Evolutionary conservation across 2,329 filamentous ascomycete species (phyloP).

Genomic region (Colletotrichum magnum): DNA sequence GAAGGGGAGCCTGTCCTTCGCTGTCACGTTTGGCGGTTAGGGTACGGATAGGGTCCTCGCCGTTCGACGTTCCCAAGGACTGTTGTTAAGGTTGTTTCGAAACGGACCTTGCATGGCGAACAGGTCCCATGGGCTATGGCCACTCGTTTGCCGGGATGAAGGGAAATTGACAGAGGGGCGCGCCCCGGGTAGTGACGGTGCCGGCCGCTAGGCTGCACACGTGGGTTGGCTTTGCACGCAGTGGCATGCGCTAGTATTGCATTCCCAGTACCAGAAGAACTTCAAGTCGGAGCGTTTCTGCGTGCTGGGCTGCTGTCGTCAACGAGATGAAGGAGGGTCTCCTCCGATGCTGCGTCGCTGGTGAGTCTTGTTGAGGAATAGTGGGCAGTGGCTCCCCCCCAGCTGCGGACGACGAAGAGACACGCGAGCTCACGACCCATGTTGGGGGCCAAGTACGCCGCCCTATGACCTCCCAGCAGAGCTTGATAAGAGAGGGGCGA

Average conservation of each 20-base stretch:
- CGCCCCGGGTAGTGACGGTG: conserved; percentile 24
- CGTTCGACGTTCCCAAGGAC: conserved; percentile 24
- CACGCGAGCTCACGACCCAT: conserved; percentile 16
- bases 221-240: neutral
- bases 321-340: conserved; percentile 7
- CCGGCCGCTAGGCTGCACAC: conserved; percentile 29
- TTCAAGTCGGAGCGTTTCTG: conserved; percentile 1
- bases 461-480: conserved; percentile 17
- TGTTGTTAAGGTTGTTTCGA: conserved; percentile 39
- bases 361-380: neutral
- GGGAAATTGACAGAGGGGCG: conserved; percentile 37
- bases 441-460: conserved; percentile 15
- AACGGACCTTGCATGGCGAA: conserved; percentile 34
- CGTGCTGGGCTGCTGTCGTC: neutral
- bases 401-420: conserved; percentile 6
- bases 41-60: neutral
- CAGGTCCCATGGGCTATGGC: conserved; percentile 28
- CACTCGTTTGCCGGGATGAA: conserved; percentile 16
- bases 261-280: conserved; percentile 4
- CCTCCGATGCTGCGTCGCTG: conserved; percentile 10
- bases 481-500: conserved; percentile 39
- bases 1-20: conserved; percentile 14
- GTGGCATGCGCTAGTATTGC: conserved; percentile 7
- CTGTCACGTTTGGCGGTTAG: conserved; percentile 4
- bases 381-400: neutral